Conservation (phyloP, 1,284 basidiomycete species). For the Sphagnurus paluster region DNA sequence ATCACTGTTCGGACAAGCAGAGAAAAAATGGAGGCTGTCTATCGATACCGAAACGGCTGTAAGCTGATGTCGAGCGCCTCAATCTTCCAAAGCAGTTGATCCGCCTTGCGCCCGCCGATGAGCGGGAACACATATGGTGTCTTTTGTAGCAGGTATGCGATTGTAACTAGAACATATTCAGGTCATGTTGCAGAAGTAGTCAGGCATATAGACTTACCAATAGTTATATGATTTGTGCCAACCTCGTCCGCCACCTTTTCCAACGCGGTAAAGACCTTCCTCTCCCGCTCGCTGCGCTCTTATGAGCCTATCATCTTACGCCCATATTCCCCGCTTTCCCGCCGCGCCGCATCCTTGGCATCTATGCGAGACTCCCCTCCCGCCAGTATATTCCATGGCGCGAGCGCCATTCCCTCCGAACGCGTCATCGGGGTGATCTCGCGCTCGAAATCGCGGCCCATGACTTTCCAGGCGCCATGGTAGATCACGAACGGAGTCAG, state of each 20-base stretch:
- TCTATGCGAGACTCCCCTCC: conserved; percentile 48
- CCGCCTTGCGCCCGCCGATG: conserved; percentile 46
- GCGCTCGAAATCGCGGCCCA: conserved; percentile 47
- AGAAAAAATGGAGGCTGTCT: no score
- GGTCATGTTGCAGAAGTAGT: not conserved
- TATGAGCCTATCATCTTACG: conserved; percentile 27
- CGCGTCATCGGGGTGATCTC: conserved; percentile 54
- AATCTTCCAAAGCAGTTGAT: conserved; percentile 45
- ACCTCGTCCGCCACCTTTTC: conserved; percentile 47
- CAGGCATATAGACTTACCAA: conserved; percentile 25
- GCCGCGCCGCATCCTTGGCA: conserved; percentile 43
- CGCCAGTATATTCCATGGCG: conserved; percentile 53
- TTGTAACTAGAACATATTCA: conserved; percentile 12
- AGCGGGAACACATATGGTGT: conserved; percentile 44
- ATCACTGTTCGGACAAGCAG: no score
- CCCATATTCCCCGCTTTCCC: conserved; percentile 42
- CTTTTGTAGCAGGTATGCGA: conserved; percentile 39
- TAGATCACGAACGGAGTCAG: conserved; percentile 53
- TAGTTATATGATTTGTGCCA: conserved; percentile 35
- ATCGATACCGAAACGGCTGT: no score
- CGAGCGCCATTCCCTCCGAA: conserved; percentile 45
- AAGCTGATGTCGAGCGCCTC: conserved; percentile 40
- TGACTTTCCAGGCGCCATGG: conserved; percentile 53
- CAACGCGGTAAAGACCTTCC: conserved; percentile 40
- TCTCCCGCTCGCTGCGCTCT: conserved; percentile 42